Percentiles rank a stretch among this genome's conserved stretches.
Conservation (phyloP, 202 grass and related monocot species). For the Panicum virgatum region DNA sequence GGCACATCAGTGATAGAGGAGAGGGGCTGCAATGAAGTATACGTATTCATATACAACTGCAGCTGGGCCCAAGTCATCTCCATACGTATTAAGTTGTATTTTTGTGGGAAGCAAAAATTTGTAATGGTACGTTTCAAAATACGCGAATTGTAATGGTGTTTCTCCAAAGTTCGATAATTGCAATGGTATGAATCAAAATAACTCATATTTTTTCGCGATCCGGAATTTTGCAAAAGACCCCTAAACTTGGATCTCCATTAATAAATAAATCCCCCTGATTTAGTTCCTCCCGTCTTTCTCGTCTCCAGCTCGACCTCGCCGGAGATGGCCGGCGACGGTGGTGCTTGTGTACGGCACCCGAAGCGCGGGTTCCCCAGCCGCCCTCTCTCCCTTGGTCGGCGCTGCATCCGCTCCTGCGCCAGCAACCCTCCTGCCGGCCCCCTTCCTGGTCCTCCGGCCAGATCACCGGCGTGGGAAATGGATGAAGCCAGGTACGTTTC, state of each 20-base stretch:
- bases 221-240: not conserved
- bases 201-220: too few species aligned
- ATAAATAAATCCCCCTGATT: not conserved
- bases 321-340: not conserved
- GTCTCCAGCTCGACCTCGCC: not conserved
- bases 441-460: not conserved
- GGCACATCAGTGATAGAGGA: too few species aligned
- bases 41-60: too few species aligned
- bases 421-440: not conserved
- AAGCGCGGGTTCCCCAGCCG: not conserved
- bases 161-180: too few species aligned
- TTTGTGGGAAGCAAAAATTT: too few species aligned
- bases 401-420: not conserved
- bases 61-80: too few species aligned
- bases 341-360: not conserved
- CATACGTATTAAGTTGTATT: too few species aligned
- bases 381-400: not conserved
- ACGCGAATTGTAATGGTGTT: too few species aligned
- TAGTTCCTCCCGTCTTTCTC: not conserved
- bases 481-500: not conserved
- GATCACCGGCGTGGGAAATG: not conserved
- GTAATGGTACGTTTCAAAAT: too few species aligned
- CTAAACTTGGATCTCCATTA: too few species aligned
- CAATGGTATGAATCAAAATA: too few species aligned
- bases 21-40: too few species aligned